Conservation (phyloP, 2,329 filamentous ascomycete genomes). For the Ophiocordyceps sinensis region DNA sequence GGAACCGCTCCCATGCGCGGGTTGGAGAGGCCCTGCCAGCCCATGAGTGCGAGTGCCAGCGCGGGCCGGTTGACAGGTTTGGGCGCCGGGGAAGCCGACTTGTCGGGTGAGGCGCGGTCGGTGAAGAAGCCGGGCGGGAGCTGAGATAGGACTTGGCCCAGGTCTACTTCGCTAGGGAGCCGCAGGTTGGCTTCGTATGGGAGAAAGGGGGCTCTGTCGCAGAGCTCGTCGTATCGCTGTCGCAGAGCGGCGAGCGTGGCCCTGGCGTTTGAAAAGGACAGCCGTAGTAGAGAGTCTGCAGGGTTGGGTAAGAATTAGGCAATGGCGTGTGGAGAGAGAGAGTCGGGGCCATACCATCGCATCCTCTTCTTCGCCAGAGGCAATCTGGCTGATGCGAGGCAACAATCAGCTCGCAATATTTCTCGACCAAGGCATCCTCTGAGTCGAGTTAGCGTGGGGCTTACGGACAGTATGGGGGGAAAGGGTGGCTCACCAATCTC, state of each 20-base stretch:
- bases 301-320: not conserved
- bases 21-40: constrained; percentile 57
- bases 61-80: constrained; percentile 42
- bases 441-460: constrained; percentile 7
- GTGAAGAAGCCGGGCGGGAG: constrained; percentile 42
- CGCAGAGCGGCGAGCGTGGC: constrained; percentile 42
- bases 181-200: constrained; percentile 49
- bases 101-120: constrained; percentile 19
- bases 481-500: constrained; percentile 33
- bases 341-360: constrained; percentile 47
- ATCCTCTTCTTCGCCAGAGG: constrained; percentile 76
- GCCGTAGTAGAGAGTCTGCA: constrained; percentile 42
- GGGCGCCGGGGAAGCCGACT: constrained; percentile 10
- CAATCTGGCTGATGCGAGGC: constrained; percentile 68
- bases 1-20: constrained; percentile 43
- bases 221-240: constrained; percentile 50
- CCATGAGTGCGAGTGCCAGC: constrained; percentile 54
- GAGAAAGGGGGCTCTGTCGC: constrained; percentile 36
- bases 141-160: constrained; percentile 33
- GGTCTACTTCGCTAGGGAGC: constrained; percentile 35
- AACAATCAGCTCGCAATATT: constrained; percentile 60
- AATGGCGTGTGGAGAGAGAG: too few relatives aligned
- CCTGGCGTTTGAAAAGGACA: constrained; percentile 48
- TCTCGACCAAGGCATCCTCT: constrained; percentile 57
- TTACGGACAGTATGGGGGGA: too few relatives aligned